Base-by-base conservation (phyloP, 2,329 filamentous ascomycete species). In the Phaeosphaeriaceae sp. region DNA sequence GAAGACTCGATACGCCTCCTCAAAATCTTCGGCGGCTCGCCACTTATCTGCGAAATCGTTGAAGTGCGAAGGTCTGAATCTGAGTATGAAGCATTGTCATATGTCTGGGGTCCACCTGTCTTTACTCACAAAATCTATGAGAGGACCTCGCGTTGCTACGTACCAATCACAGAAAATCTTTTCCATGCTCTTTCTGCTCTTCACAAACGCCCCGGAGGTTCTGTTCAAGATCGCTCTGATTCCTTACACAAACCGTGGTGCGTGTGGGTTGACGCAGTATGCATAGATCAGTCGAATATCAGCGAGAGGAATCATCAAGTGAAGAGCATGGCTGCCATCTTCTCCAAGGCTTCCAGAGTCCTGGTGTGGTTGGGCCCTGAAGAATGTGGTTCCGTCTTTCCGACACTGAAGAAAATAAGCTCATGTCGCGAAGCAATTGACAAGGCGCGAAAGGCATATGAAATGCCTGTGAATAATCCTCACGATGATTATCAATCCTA, bases 291-390 rank as follows among this genome's bases (percentile, higher is more conserved):
- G 45, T 13, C 31, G 24, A 44, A 62, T 36, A 5, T 47, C 21
- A 20, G 45, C 6, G 65, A 67, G n/a, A 65, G 65, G 47, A 56
- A 58, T 31, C 31, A 55, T 15, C 62, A 66, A 42, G 59, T 67
- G 13, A 55, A 56, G 2, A 22, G 62, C 9, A 67, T 66, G 65
- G 56, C 54, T 4, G 11, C 31, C 33, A 58, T 66, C 7, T 66
- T 62, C 25, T 48, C 40, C 15, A 44, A 64, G 20, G 65, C 65
- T 9, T 51, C 51, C 4, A 62, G 51, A 17, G 60, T 60, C 2
- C 36, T 60, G 17, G 56, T 67, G 2, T 67, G 64, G 62, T 49
- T 67, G 3, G 62, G 61, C 11, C 48, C 55, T 20, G 7, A 27
- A 41, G 58, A 60, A 36, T 51, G 33, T 17, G 54, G 7, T 3